These are phyloP conservation scores for Eucalyptus globulus DNA, from an alignment of 345 rosid species.

Conservation along the genomic window DNA sequence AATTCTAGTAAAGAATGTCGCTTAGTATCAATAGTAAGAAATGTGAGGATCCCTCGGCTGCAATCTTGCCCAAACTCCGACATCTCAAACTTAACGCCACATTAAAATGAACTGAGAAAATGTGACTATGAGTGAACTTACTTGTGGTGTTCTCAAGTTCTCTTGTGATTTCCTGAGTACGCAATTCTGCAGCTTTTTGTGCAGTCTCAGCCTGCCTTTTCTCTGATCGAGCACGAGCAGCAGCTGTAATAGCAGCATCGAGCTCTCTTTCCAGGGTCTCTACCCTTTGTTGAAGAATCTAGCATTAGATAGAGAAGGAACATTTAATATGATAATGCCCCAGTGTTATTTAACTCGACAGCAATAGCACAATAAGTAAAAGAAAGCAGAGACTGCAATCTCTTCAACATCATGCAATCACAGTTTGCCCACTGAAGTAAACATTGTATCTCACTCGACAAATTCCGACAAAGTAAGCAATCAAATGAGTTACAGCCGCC, in stretches of 20 bases:
- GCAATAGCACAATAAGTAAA: not conserved
- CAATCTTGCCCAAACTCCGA: not conserved
- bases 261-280: conserved; percentile 92
- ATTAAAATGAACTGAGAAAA: not conserved
- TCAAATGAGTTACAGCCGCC: not conserved
- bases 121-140: not conserved
- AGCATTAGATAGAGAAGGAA: not conserved
- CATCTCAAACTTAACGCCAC: not conserved
- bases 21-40: not conserved
- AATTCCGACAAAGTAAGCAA: not conserved
- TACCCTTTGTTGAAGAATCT: conserved; percentile 96
- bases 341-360: rapidly evolving
- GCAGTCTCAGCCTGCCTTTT: conserved; percentile 89
- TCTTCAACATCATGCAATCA: not conserved
- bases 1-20: not conserved
- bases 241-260: conserved; percentile 93
- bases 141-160: conserved; percentile 99
- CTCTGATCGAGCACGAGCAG: conserved; percentile 87
- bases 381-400: not conserved
- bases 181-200: conserved; percentile 81
- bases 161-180: conserved; percentile 58
- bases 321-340: rapidly evolving
- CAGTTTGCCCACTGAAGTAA: not conserved
- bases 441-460: not conserved
- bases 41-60: not conserved